Base-by-base conservation (phyloP, 2,329 filamentous ascomycete genomes). In the Claviceps digitariae region DNA sequence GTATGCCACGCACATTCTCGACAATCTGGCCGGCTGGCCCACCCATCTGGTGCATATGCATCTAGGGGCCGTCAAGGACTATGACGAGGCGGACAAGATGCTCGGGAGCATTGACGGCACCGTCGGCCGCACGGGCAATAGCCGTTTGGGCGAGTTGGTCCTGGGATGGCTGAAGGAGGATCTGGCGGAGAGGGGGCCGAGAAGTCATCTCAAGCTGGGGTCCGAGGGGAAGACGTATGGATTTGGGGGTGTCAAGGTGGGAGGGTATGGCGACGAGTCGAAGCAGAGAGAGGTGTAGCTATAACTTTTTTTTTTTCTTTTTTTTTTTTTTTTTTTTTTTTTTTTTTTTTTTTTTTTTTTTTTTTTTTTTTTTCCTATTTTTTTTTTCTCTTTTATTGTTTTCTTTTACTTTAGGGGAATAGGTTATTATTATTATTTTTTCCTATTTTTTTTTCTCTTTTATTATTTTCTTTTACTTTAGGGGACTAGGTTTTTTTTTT, bases 11-110 rank as follows among this genome's bases (percentile, higher is more conserved):
- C 93, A 98, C 69, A 96, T 98, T 58, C 72, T 98, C 60, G 93
- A 98, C 66, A 96, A 97, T 67, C 73, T 98, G 50, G 90, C 90
- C 0, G 83, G 84, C 21, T 98, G 93, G 93, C 93, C 93, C 7
- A 95, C 87, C 1, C 90, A 98, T 70, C 75, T 98, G 40, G 90
- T 95, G 50, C 91, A 97, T 67, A 96, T 98, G 91, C 85, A 90
- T 65, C 68, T 95, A 48, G 93, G 93, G 29, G 81, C 77, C 57
- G 85, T 96, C 57, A 90, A 88, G 74, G 87, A 94, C 68, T 94
- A 84, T 83, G 91, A 90, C 1, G 72, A 74, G 38, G 81, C 91
- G 46, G 82, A 84, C 52, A 72, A 75, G 36, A 90, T 93, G 71
- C 74, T 88, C 50, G 72, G 76, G 20, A 67, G 69, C 27, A 73